Evolutionary conservation across 2,329 filamentous ascomycete species (phyloP).

Genomic region (Sporothrix schenckii): DNA sequence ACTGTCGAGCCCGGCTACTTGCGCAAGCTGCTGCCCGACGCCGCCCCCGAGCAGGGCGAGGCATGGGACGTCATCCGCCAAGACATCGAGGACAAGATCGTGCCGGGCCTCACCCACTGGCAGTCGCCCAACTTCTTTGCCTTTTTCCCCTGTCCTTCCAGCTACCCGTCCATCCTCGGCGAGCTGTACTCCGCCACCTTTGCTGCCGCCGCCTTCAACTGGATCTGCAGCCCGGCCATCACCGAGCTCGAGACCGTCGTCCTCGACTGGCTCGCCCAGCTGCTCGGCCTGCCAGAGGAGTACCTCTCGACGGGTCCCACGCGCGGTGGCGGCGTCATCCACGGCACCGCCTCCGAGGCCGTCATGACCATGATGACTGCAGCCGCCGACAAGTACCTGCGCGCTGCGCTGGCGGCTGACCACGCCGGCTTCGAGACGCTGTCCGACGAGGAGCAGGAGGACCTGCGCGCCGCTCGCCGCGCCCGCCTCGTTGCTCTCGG

Average conservation of each 20-base stretch:
- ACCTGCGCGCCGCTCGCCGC: slow-evolving; percentile 67
- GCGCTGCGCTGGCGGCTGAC: slow-evolving; percentile 44
- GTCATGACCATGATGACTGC: slow-evolving; percentile 85
- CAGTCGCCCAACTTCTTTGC: slow-evolving; percentile 94
- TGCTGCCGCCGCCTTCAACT: slow-evolving; percentile 92
- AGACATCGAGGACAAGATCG: slow-evolving; percentile 83
- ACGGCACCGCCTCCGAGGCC: slow-evolving; percentile 86
- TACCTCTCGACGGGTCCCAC: slow-evolving; percentile 74
- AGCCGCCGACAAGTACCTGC: slow-evolving; percentile 77
- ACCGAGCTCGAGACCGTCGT: slow-evolving; percentile 94
- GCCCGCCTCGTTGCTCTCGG: slow-evolving; percentile 78
- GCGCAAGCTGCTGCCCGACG: slow-evolving; percentile 71
- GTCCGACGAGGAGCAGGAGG: slow-evolving; percentile 62
- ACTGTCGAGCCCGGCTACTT: slow-evolving; percentile 84
- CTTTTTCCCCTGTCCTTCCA: slow-evolving; percentile 83
- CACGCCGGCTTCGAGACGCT: slow-evolving; percentile 42
- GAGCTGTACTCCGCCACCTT: slow-evolving; percentile 92
- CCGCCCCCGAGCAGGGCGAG: slow-evolving; percentile 67
- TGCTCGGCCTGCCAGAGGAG: slow-evolving; percentile 71
- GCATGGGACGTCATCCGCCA: slow-evolving; percentile 77
- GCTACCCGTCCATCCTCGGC: slow-evolving; percentile 82
- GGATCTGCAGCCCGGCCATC: slow-evolving; percentile 89
- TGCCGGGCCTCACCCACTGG: slow-evolving; percentile 92
- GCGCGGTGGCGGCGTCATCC: slow-evolving; percentile 85
- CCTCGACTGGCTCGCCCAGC: slow-evolving; percentile 84